phyloP scores from a whole-genome alignment of 768 basidiomycete genomes.

The Mycena haematopus region DNA sequence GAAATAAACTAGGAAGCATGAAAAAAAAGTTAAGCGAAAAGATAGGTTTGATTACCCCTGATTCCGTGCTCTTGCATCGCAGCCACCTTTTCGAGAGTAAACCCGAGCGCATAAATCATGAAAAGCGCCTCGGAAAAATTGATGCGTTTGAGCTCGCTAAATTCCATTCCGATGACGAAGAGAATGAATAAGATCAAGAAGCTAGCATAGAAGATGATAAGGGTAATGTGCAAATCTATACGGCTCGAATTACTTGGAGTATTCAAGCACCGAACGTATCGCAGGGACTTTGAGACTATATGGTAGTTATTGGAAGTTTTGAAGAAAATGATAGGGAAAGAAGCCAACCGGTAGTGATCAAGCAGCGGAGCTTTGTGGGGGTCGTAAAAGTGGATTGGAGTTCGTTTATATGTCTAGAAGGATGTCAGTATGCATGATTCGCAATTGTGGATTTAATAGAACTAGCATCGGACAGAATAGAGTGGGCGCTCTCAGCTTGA shows the following conservation, averaged over 20 bases:
- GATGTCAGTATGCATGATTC: not conserved
- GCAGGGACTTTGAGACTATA: slow-evolving; percentile 89
- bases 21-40: slow-evolving; percentile 10
- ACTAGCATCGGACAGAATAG: slow-evolving; percentile 87
- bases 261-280: slow-evolving; percentile 89
- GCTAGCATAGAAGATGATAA: slow-evolving; percentile 43
- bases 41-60: slow-evolving; percentile 56
- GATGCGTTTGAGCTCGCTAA: slow-evolving; percentile 62
- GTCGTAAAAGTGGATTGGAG: slow-evolving; percentile 92
- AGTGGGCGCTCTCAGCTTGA: slow-evolving; percentile 84
- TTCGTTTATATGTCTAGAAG: slow-evolving; percentile 86
- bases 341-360: slow-evolving; percentile 86
- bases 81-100: slow-evolving; percentile 90
- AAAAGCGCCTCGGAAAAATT: slow-evolving; percentile 76
- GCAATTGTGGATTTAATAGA: not conserved
- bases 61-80: slow-evolving; percentile 97
- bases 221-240: not conserved
- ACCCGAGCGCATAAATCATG: slow-evolving; percentile 82
- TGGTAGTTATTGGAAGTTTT: slow-evolving; percentile 8
- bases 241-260: slow-evolving; percentile 66
- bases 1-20: slow-evolving; percentile 65
- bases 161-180: slow-evolving; percentile 82
- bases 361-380: slow-evolving; percentile 93
- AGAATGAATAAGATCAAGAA: slow-evolving; percentile 83
- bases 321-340: not conserved